Percentiles rank a stretch among this genome's conserved stretches.
Evolutionary conservation across 2,329 filamentous ascomycete genomes (phyloP).

Genomic region (Xylaria sp.): DNA sequence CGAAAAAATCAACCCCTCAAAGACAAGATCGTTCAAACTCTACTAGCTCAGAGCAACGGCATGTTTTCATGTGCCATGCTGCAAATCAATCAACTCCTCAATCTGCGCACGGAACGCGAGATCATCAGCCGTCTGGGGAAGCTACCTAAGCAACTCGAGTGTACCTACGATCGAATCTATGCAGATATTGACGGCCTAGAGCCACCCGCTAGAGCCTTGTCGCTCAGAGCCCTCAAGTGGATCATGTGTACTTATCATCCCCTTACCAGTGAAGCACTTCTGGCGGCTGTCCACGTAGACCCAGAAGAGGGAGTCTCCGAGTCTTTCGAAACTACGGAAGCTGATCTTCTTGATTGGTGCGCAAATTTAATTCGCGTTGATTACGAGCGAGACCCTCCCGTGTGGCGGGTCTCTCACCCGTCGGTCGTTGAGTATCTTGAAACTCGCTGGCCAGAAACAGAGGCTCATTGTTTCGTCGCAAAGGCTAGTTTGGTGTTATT

Average conservation of each 20-base stretch:
- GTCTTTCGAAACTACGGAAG: conserved; percentile 6
- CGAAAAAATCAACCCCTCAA: not conserved
- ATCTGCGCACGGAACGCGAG: not conserved
- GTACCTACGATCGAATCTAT: conserved; percentile 27
- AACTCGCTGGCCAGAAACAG: conserved; percentile 16
- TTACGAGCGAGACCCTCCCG: not conserved
- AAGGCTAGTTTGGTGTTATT: conserved; percentile 7
- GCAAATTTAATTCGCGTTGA: conserved; percentile 26
- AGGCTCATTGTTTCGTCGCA: conserved; percentile 25
- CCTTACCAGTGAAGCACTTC: not conserved
- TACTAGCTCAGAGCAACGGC: not conserved
- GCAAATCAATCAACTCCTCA: conserved; percentile 22
- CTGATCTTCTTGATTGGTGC: conserved; percentile 26
- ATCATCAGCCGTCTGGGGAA: conserved; percentile 19
- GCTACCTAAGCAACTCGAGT: conserved; percentile 14
- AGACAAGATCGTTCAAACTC: conserved; percentile 4
- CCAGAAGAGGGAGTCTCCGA: conserved; percentile 9
- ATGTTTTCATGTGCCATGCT: conserved; percentile 30
- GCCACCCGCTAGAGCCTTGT: not conserved
- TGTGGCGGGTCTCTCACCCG: conserved; percentile 30
- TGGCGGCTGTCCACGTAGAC: conserved; percentile 11
- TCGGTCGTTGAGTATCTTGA: conserved; percentile 30
- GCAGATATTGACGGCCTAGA: not conserved
- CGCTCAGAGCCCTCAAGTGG: conserved; percentile 17
- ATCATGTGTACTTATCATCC: not conserved